Conservation (phyloP, 176 grass and related monocot species). For the Zoysia pacifica region DNA sequence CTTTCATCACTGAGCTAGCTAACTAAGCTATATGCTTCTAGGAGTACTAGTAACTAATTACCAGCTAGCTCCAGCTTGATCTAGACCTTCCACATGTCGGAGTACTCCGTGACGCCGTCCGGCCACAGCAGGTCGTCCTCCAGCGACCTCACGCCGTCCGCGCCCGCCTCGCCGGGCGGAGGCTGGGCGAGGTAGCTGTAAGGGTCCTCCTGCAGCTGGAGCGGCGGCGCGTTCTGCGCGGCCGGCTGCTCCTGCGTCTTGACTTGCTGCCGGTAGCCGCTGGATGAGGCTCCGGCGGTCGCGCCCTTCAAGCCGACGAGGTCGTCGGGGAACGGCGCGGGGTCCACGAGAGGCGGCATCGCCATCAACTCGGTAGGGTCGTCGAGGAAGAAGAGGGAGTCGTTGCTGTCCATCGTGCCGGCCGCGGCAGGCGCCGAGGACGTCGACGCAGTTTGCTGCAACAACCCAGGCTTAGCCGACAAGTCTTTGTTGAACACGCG, state of each 20-base stretch:
- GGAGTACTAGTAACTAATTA: too few relatives aligned
- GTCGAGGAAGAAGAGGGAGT: slow-evolving; percentile 26
- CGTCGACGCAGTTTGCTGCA: slow-evolving; percentile 9
- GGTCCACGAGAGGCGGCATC: slow-evolving; percentile 21
- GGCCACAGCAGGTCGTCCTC: slow-evolving; percentile 35
- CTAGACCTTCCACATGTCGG: slow-evolving; percentile 46
- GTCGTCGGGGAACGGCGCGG: slow-evolving; percentile 6
- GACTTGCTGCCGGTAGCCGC: neutral
- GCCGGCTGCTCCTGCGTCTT: slow-evolving; percentile 26
- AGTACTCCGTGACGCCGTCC: slow-evolving; percentile 36
- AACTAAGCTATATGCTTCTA: too few relatives aligned
- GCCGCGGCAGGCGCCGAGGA: neutral
- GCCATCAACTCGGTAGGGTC: slow-evolving; percentile 34
- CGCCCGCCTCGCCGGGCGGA: too few relatives aligned
- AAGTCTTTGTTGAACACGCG: slow-evolving; percentile 66
- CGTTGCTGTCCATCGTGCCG: slow-evolving; percentile 8
- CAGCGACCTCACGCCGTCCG: neutral
- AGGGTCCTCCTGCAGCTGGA: neutral
- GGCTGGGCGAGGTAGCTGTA: neutral
- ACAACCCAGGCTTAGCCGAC: slow-evolving; percentile 32
- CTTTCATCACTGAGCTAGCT: too few relatives aligned
- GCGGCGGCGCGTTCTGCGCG: neutral
- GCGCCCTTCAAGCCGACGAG: neutral
- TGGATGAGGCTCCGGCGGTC: neutral
- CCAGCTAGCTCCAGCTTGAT: neutral